phyloP scores from a whole-genome alignment of 1,284 basidiomycete genomes.

The Butyriboletus appendiculatus region DNA sequence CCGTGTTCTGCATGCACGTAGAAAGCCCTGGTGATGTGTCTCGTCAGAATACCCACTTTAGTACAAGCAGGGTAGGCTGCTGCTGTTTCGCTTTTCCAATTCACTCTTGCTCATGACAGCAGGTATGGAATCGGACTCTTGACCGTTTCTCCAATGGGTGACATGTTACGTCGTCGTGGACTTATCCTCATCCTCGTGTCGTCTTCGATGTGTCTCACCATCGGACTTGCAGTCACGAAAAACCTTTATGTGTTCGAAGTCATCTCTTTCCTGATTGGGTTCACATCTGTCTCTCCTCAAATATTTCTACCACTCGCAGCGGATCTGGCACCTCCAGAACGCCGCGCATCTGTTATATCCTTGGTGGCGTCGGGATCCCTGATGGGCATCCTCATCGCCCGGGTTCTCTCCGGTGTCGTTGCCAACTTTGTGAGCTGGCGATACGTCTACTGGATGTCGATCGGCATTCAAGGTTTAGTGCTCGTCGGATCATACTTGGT shows the following conservation, averaged over 20 bases:
- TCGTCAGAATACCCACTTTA: conserved; percentile 44
- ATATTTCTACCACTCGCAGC: conserved; percentile 62
- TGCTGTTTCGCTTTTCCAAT: neutral
- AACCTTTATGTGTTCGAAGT: conserved; percentile 51
- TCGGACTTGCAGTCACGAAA: conserved; percentile 54
- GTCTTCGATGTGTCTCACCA: conserved; percentile 47
- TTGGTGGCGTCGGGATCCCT: conserved; percentile 65
- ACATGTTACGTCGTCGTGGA: conserved; percentile 57
- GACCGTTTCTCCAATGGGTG: conserved; percentile 61
- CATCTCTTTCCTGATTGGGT: conserved; percentile 56
- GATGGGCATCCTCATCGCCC: conserved; percentile 63
- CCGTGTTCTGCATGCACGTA: neutral
- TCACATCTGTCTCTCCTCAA: conserved; percentile 54
- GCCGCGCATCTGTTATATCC: conserved; percentile 61
- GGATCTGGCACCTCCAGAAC: conserved; percentile 61
- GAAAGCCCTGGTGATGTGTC: neutral
- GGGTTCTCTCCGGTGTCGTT: conserved; percentile 65
- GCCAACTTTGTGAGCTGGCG: conserved; percentile 60
- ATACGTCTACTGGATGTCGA: conserved; percentile 63
- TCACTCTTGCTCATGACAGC: neutral
- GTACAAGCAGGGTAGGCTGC: conserved; percentile 46
- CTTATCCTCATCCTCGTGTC: conserved; percentile 51
- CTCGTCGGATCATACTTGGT: conserved; percentile 52
- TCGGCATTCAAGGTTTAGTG: conserved; percentile 53
- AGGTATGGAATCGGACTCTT: conserved; percentile 59